Percentiles rank a stretch among this genome's conserved stretches.
Evolutionary conservation across 257 asterid species (phyloP).

Genomic region (Paraleonurus japonicus): DNA sequence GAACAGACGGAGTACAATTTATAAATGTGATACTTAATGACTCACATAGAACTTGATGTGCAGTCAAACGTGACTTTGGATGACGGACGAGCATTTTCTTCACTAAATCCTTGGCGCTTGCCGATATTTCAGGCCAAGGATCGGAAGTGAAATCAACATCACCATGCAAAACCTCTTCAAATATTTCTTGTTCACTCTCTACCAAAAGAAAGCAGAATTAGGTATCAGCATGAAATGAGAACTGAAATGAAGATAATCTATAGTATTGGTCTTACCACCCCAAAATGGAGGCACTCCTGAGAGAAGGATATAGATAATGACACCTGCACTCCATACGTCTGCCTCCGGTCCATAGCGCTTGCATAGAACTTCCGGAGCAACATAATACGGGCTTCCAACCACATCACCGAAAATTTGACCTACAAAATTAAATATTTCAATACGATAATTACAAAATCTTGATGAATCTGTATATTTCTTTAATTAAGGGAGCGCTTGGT

Average conservation of each 20-base stretch:
- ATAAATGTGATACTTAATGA: not conserved
- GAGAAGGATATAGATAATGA: slow-evolving; percentile 60
- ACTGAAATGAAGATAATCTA: not conserved
- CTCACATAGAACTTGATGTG: slow-evolving; percentile 78
- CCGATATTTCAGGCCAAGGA: slow-evolving; percentile 76
- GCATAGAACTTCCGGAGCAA: slow-evolving; percentile 65
- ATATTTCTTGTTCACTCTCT: slow-evolving; percentile 74
- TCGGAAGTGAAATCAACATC: slow-evolving; percentile 58
- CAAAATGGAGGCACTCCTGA: slow-evolving; percentile 72
- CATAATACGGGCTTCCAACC: slow-evolving; percentile 75
- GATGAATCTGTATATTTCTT: no score
- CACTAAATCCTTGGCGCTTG: slow-evolving; percentile 63
- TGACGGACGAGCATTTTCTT: slow-evolving; percentile 58
- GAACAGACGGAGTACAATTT: no score
- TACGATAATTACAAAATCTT: not conserved
- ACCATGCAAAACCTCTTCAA: slow-evolving; percentile 60
- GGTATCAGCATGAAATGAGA: not conserved
- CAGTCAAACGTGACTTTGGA: slow-evolving; percentile 49
- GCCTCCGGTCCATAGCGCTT: slow-evolving; percentile 55
- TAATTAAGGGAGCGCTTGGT: no score
- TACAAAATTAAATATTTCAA: not conserved
- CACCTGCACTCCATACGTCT: slow-evolving; percentile 78
- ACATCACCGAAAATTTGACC: slow-evolving; percentile 58
- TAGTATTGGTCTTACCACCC: slow-evolving; percentile 47
- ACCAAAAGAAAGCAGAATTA: slow-evolving; percentile 17